These are phyloP conservation scores for Anisodus tanguticus DNA, from an alignment of 257 asterid species.

Conservation along the genomic window DNA sequence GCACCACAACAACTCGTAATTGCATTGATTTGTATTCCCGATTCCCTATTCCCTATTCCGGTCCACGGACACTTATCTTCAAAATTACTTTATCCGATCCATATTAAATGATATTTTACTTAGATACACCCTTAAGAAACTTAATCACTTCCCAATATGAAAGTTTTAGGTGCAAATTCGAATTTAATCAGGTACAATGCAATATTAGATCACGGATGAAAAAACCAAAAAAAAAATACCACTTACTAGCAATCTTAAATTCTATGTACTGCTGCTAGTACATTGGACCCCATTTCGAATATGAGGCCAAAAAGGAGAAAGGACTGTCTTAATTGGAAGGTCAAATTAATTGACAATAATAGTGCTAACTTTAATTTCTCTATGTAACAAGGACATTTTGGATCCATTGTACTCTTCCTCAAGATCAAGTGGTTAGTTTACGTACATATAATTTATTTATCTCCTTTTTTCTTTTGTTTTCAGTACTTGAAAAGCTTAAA, in stretches of 20 bases:
- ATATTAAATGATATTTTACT: too few relatives aligned
- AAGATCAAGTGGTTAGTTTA: neutral
- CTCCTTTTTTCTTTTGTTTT: neutral
- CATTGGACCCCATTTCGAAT: neutral
- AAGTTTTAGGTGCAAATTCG: too few relatives aligned
- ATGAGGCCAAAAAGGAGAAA: neutral
- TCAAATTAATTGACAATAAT: neutral
- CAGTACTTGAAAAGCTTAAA: neutral
- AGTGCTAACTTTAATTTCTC: neutral
- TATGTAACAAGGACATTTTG: neutral
- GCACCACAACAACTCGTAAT: too few relatives aligned
- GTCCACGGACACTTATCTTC: too few relatives aligned
- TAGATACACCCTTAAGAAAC: too few relatives aligned
- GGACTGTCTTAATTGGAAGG: neutral
- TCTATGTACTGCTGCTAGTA: neutral
- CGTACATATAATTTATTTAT: neutral
- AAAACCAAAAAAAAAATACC: neutral
- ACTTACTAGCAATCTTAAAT: neutral
- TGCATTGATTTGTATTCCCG: too few relatives aligned
- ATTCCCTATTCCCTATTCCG: too few relatives aligned
- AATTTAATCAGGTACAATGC: too few relatives aligned
- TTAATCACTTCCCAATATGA: too few relatives aligned
- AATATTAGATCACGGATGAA: too few relatives aligned
- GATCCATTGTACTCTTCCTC: neutral
- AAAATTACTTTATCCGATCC: too few relatives aligned